Evolutionary conservation across 1,284 basidiomycete species (phyloP).

Genomic region (Cryptococcus sp.): DNA sequence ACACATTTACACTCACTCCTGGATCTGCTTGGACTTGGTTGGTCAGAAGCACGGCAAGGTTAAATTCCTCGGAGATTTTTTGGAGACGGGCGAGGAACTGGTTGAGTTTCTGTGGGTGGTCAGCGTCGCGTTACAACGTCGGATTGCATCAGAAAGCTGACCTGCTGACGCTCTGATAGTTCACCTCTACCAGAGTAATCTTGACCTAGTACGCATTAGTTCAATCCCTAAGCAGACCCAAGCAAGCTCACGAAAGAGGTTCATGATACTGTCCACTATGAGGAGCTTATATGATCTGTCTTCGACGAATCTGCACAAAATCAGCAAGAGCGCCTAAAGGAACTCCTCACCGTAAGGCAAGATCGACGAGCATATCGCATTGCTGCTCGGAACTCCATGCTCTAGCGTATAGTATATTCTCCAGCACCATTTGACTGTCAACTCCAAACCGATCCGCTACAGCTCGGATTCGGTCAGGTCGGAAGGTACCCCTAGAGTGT

Average conservation of each 20-base stretch:
- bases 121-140: not conserved
- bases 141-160: conserved; percentile 5
- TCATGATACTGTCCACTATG: conserved; percentile 83
- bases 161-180: conserved; percentile 82
- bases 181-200: conserved; percentile 90
- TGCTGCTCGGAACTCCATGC: conserved; percentile 47
- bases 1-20: conserved; percentile 52
- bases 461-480: conserved; percentile 80
- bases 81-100: conserved; percentile 85
- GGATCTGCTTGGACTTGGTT: conserved; percentile 88
- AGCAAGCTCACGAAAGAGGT: conserved; percentile 66
- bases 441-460: conserved; percentile 90
- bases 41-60: conserved; percentile 81
- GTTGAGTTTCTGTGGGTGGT: conserved; percentile 47
- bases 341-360: conserved; percentile 38
- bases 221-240: not conserved
- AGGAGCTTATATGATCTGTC: conserved; percentile 47
- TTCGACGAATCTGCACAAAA: conserved; percentile 39
- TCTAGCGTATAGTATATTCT: conserved; percentile 49
- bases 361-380: conserved; percentile 42
- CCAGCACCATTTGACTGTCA: conserved; percentile 75
- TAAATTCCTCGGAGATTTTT: conserved; percentile 77
- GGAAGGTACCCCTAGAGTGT: conserved; percentile 67
- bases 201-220: conserved; percentile 49
- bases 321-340: not conserved